phyloP scores from a whole-genome alignment of 805 yeast species.

The Nakazawaea wickerhamii region DNA sequence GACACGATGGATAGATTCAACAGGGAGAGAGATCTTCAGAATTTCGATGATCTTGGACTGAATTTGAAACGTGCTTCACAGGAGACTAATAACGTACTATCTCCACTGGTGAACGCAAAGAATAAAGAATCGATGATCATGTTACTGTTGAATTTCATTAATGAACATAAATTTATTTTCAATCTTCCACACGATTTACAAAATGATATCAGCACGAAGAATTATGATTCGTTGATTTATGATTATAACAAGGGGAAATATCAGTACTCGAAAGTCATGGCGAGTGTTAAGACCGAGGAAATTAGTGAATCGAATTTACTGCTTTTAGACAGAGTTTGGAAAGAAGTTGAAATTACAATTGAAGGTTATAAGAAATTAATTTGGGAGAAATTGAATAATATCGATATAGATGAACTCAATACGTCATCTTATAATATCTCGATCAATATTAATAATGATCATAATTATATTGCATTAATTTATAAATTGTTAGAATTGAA shows the following conservation, averaged over 20 bases:
- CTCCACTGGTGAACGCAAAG: conserved; percentile 53
- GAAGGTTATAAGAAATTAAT: conserved; percentile 45
- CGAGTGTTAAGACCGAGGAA: conserved; percentile 10
- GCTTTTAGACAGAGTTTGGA: conserved; percentile 50
- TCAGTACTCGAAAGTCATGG: conserved; percentile 14
- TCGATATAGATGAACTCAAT: conserved; percentile 25
- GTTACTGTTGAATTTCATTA: conserved; percentile 44
- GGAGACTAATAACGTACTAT: conserved; percentile 45
- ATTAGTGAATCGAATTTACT: conserved; percentile 15
- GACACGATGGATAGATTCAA: conserved; percentile 50
- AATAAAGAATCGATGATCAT: conserved; percentile 43
- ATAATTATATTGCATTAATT: conserved; percentile 36
- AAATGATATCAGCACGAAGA: conserved; percentile 38
- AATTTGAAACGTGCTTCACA: conserved; percentile 39
- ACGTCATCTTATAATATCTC: conserved; percentile 2
- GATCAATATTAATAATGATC: conserved; percentile 13
- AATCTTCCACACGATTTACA: conserved; percentile 50
- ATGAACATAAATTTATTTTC: conserved; percentile 46
- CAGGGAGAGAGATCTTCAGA: conserved; percentile 15
- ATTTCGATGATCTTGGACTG: conserved; percentile 3
- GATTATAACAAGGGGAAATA: conserved; percentile 49
- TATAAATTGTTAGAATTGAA: conserved; percentile 58
- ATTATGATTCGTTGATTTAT: conserved; percentile 51
- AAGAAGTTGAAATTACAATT: conserved; percentile 47
- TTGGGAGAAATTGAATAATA: conserved; percentile 43